Evolutionary conservation across 108 stramenopile genomes (phyloP).

Genomic region (Cylindrotheca closterium): DNA sequence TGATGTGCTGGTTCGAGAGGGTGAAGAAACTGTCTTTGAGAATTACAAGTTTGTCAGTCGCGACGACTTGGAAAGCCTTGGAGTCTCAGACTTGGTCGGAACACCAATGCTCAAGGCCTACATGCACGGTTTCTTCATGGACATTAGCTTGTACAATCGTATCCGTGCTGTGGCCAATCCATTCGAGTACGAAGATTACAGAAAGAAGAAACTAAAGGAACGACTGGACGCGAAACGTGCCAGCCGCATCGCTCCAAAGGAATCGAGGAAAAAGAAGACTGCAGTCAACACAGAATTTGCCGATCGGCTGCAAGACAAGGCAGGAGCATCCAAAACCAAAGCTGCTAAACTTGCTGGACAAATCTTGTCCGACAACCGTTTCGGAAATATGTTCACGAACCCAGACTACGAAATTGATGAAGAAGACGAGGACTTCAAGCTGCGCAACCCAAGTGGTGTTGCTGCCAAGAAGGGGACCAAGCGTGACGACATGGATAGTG

Average conservation of each 20-base stretch:
- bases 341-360: slow-evolving; percentile 70
- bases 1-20: slow-evolving; percentile 51
- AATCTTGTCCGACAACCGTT: slow-evolving; percentile 93
- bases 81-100: slow-evolving; percentile 92
- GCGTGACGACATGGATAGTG: slow-evolving; percentile 86
- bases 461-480: slow-evolving; percentile 38
- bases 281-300: slow-evolving; percentile 81
- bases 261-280: slow-evolving; percentile 30
- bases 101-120: slow-evolving; percentile 94
- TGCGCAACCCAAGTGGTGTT: slow-evolving; percentile 93
- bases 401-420: slow-evolving; percentile 96
- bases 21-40: slow-evolving; percentile 87
- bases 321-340: slow-evolving; percentile 58
- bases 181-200: slow-evolving; percentile 96
- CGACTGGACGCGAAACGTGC: slow-evolving; percentile 86
- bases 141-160: slow-evolving; percentile 90
- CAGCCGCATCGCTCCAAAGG: slow-evolving; percentile 81
- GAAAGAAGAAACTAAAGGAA: slow-evolving; percentile 90
- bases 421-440: slow-evolving; percentile 90
- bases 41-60: slow-evolving; percentile 98
- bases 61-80: slow-evolving; percentile 92
- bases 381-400: slow-evolving; percentile 90
- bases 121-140: slow-evolving; percentile 99
- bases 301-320: slow-evolving; percentile 66
- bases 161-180: slow-evolving; percentile 93